These are phyloP conservation scores for Rhamnella rubrinervis DNA, from an alignment of 331 rosid genomes.

Conservation along the genomic window DNA sequence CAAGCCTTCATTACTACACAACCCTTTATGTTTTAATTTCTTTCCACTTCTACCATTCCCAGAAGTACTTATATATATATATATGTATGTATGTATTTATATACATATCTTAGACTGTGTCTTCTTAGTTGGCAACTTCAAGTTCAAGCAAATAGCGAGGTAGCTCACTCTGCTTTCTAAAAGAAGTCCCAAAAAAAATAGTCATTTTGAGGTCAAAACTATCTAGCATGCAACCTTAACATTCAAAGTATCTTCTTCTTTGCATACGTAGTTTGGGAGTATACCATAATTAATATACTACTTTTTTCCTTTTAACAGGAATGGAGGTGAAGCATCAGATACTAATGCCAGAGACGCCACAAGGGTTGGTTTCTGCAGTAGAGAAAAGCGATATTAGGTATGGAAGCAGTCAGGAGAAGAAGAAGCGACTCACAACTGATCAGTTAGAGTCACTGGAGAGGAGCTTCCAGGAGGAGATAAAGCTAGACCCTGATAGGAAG, in stretches of 20 bases:
- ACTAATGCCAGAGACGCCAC: slow-evolving; percentile 28
- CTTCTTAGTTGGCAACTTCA: neutral
- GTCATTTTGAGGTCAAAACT: neutral
- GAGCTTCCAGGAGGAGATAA: slow-evolving; percentile 75
- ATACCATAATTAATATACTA: neutral
- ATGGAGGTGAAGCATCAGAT: slow-evolving; percentile 45
- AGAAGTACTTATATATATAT: too few species aligned
- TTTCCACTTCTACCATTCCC: too few species aligned
- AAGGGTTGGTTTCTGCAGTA: slow-evolving; percentile 32
- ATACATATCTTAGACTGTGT: too few species aligned
- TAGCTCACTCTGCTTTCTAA: slow-evolving; percentile 4
- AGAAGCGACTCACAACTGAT: slow-evolving; percentile 57
- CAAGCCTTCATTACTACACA: neutral
- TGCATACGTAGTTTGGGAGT: neutral
- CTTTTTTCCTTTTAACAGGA: slow-evolving; percentile 15
- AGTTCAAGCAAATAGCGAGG: slow-evolving; percentile 1
- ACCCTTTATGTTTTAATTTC: too few species aligned
- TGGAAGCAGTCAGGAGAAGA: slow-evolving; percentile 53
- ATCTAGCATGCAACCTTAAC: neutral
- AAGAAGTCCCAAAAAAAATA: neutral
- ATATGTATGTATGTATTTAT: too few species aligned
- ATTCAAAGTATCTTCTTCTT: neutral
- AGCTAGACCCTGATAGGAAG: slow-evolving; percentile 82
- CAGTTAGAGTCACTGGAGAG: slow-evolving; percentile 74
- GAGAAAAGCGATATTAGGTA: slow-evolving; percentile 30